phyloP scores from a whole-genome alignment of 1,139 yeast species.

The Arxiozyma bovina region DNA sequence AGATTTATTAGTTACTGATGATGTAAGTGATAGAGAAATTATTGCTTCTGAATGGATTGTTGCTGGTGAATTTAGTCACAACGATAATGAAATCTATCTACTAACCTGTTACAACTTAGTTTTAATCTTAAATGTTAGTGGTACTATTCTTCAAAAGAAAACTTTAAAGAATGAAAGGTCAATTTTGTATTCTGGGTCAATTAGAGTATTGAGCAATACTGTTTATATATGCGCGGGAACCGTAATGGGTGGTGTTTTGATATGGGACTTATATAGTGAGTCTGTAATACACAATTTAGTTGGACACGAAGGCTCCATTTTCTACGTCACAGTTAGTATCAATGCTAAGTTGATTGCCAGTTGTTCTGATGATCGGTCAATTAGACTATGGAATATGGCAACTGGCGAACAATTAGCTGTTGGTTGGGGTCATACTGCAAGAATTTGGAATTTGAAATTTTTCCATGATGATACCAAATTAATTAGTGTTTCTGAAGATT shows the following conservation, averaged over 20 bases:
- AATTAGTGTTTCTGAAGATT: conserved; percentile 78
- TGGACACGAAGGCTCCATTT: conserved; percentile 86
- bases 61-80: conserved; percentile 42
- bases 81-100: conserved; percentile 37
- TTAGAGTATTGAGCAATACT: conserved; percentile 40
- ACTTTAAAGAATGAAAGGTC: conserved; percentile 62
- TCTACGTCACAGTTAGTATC: conserved; percentile 60
- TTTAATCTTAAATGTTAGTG: conserved; percentile 37
- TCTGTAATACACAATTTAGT: conserved; percentile 47
- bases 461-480: conserved; percentile 35
- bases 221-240: conserved; percentile 79
- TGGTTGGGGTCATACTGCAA: conserved; percentile 95
- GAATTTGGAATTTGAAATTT: conserved; percentile 80
- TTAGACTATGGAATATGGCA: conserved; percentile 59
- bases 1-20: conserved; percentile 23
- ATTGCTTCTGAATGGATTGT: conserved; percentile 73
- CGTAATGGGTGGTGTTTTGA: conserved; percentile 75
- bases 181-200: conserved; percentile 77
- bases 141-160: conserved; percentile 32
- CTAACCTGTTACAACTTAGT: conserved; percentile 79
- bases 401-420: conserved; percentile 53
- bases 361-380: conserved; percentile 90
- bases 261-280: conserved; percentile 56
- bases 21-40: conserved; percentile 35
- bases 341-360: conserved; percentile 53